These are phyloP conservation scores for Candida lessepsii DNA, from an alignment of 805 yeast genomes.

Conservation along the genomic window DNA sequence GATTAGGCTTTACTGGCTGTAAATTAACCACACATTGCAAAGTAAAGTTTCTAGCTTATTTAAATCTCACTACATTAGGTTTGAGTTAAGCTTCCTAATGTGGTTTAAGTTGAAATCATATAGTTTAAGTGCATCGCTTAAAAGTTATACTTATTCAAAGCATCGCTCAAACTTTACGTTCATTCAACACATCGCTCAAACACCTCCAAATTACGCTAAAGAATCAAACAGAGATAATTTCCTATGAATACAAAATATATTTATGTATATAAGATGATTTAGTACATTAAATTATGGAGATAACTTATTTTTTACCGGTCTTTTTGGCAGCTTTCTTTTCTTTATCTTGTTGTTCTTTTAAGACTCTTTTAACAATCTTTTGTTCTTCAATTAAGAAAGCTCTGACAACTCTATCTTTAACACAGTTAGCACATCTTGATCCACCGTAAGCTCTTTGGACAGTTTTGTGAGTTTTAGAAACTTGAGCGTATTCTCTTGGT, in stretches of 20 bases:
- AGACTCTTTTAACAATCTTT: conserved; percentile 99
- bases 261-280: conserved; percentile 10
- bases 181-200: too few species aligned
- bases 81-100: too few species aligned
- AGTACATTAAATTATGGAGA: conserved; percentile 8
- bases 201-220: too few species aligned
- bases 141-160: too few species aligned
- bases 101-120: too few species aligned
- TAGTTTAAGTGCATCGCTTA: too few species aligned
- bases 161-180: too few species aligned
- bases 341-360: conserved; percentile 93
- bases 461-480: conserved; percentile 95
- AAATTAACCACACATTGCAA: too few species aligned
- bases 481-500: conserved; percentile 96
- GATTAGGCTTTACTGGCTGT: too few species aligned
- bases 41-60: too few species aligned
- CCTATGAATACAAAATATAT: conserved; percentile 11
- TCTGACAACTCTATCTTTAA: conserved; percentile 98
- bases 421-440: conserved; percentile 96
- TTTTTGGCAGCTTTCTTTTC: conserved; percentile 55
- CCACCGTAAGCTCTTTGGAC: conserved; percentile 99
- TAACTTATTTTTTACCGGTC: conserved; percentile 30
- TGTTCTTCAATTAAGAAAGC: conserved; percentile 99
- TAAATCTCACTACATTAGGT: too few species aligned
- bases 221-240: too few species aligned